Evolutionary conservation across 768 basidiomycete species (phyloP).

Genomic region (Rhodotorula taiwanensis): DNA sequence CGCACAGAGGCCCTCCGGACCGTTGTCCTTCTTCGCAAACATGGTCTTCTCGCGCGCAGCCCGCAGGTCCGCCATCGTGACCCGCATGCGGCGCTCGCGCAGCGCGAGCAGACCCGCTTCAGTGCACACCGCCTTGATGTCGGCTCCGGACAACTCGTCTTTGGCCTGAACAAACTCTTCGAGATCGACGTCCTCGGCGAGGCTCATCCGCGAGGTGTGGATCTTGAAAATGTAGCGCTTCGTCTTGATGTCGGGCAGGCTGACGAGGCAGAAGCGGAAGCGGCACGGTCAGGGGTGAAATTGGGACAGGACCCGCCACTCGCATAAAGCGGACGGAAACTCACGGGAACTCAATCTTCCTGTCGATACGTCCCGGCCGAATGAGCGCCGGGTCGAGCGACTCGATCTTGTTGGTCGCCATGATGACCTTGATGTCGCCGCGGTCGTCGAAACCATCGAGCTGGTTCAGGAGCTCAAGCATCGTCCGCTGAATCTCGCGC

Average conservation of each 20-base stretch:
- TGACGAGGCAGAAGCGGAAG: conserved; percentile 40
- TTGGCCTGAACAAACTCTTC: conserved; percentile 94
- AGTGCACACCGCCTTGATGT: conserved; percentile 98
- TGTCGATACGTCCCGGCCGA: conserved; percentile 94
- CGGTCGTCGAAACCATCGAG: conserved; percentile 98
- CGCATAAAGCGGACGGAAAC: conserved; percentile 6
- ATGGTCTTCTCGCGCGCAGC: conserved; percentile 95
- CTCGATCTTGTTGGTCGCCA: conserved; percentile 98
- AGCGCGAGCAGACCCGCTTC: conserved; percentile 95
- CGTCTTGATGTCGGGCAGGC: conserved; percentile 93
- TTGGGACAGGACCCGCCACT: no score
- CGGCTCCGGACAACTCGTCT: conserved; percentile 75
- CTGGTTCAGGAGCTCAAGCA: conserved; percentile 97
- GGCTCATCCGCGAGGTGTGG: conserved; percentile 82
- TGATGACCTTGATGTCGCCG: conserved; percentile 99
- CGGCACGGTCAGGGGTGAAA: no score
- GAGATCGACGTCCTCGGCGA: conserved; percentile 73
- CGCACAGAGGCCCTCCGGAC: conserved; percentile 47
- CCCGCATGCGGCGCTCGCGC: conserved; percentile 88
- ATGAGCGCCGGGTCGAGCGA: conserved; percentile 95
- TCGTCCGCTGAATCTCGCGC: conserved; percentile 97
- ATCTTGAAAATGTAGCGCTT: conserved; percentile 97
- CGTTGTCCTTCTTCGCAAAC: conserved; percentile 89
- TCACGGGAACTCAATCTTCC: conserved; percentile 84
- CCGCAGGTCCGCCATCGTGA: conserved; percentile 83